phyloP scores from a whole-genome alignment of 371 early-diverging fungal species.

The Mucor plumbeus region DNA sequence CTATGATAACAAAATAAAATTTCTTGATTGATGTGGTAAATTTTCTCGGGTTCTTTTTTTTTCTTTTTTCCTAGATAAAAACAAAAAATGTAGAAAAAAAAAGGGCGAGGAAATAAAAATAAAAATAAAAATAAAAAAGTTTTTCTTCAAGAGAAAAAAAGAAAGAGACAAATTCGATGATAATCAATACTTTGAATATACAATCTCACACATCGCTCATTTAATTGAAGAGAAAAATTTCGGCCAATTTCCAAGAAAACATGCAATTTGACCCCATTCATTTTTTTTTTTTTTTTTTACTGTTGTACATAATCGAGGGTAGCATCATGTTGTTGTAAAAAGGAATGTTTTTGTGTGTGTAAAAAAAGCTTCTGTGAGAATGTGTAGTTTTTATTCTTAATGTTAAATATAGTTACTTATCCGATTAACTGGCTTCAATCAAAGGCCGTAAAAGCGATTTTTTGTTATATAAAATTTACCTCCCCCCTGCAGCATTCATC shows the following conservation, averaged over 20 bases:
- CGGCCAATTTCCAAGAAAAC: constrained; percentile 4
- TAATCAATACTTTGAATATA: not conserved
- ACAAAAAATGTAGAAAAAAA: not conserved
- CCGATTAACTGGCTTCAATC: not conserved
- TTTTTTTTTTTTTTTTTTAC: not conserved
- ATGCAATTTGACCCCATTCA: constrained; percentile 6
- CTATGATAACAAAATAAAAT: not conserved
- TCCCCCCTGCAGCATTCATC: not conserved
- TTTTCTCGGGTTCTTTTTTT: not conserved
- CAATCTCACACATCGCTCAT: constrained; percentile 5
- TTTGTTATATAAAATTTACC: not conserved
- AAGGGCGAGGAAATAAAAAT: not conserved
- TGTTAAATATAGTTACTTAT: not conserved
- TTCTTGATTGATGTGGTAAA: not conserved
- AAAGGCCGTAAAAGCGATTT: no score
- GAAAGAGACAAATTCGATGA: not conserved
- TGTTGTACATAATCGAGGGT: not conserved
- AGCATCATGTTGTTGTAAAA: not conserved
- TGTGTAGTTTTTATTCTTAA: not conserved
- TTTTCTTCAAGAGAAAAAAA: not conserved
- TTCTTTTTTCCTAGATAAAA: not conserved
- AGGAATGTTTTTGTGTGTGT: not conserved
- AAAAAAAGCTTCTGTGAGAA: not conserved
- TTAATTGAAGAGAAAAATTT: not conserved
- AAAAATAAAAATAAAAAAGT: not conserved